Evolutionary conservation across 306 rosid species (phyloP), one percentile per base, ranked within the genome.

Genomic region (Senna siamea): DNA sequence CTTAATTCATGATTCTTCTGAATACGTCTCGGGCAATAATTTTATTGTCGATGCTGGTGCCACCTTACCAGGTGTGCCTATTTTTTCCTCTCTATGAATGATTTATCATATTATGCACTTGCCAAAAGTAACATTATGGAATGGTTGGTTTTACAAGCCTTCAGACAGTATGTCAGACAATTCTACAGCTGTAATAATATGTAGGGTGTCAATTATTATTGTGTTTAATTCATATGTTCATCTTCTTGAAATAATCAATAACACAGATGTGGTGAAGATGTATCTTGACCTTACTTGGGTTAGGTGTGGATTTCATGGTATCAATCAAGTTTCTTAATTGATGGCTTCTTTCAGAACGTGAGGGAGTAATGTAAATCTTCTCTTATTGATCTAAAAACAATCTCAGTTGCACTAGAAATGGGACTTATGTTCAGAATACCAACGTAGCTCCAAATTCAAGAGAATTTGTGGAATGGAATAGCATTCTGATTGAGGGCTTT

Each of bases 1-100:
- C 76, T 77, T 93, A 74, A 55, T 91, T 58, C 96, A 91, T 28
- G 97, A 91, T 53, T 89, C 93, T 57, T 89, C 97, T 43, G 79
- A 52, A n/a, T 90, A 90, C 50, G 88, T 89, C 12, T 76, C 97
- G 0, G 97, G 96, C 58, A 91, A 91, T 70, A 59, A 73, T 50
- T 93, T 83, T 79, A 78, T 87, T 7, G 92, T 66, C 0, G 97
- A 91, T 1, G 90, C 92, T 0, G 98, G 97, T n/a, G 78, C 17
- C 23, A 85, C 92, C 52, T 75, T 93, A 74, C 80, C 93, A 0
- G 93, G 98, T 14, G 58, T 93, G 30, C 97, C 97, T 46, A 87
- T 89, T 71, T 93, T 71, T 76, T 93, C 98, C 14, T 90, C 97
- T 55, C 84, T 93, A 18, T 89, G 78, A 83, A 28, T 18, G 2